A percentile compares a stretch with the other conserved stretches of the same genome.
Evolutionary conservation across 1,139 yeast species (phyloP).

Genomic region (Candida smagusa): DNA sequence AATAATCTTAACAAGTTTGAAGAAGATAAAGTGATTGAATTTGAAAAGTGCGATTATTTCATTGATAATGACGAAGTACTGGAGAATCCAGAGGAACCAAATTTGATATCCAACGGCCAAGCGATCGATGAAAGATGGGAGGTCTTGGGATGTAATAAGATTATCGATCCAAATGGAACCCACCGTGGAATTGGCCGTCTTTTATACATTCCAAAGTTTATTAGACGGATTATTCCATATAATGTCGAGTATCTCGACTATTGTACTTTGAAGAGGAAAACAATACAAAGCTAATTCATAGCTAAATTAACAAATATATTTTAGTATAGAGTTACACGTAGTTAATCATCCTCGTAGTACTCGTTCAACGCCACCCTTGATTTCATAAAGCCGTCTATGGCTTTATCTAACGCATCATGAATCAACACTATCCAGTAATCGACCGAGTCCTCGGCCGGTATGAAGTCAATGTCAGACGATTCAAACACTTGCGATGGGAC

Average conservation of each 20-base stretch:
- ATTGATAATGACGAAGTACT: constrained; percentile 50
- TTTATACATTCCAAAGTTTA: constrained; percentile 39
- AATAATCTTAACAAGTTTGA: constrained; percentile 68
- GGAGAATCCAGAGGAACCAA: constrained; percentile 27
- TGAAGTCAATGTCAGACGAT: constrained; percentile 1
- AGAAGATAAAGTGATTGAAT: constrained; percentile 42
- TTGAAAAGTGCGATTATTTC: constrained; percentile 53
- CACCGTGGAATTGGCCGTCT: constrained; percentile 43
- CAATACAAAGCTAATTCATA: too few species aligned
- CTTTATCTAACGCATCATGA: constrained; percentile 54
- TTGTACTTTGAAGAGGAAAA: constrained; percentile 32
- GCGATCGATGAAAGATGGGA: constrained; percentile 35
- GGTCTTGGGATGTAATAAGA: constrained; percentile 35
- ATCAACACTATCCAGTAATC: constrained; percentile 50
- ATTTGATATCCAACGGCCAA: constrained; percentile 13
- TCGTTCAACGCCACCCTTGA: constrained; percentile 57
- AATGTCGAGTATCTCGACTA: constrained; percentile 43
- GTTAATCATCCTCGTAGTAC: constrained; percentile 49
- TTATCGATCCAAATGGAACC: constrained; percentile 48
- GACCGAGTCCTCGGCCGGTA: constrained; percentile 22
- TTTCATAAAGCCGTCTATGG: constrained; percentile 53
- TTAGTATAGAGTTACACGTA: not conserved
- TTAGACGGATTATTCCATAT: constrained; percentile 20
- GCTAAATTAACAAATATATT: not conserved
- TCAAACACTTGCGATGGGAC: constrained; percentile 5